Evolutionary conservation across 441 rosid species (phyloP), one percentile per base, ranked within the genome.

Genomic region (Croton setiger): DNA sequence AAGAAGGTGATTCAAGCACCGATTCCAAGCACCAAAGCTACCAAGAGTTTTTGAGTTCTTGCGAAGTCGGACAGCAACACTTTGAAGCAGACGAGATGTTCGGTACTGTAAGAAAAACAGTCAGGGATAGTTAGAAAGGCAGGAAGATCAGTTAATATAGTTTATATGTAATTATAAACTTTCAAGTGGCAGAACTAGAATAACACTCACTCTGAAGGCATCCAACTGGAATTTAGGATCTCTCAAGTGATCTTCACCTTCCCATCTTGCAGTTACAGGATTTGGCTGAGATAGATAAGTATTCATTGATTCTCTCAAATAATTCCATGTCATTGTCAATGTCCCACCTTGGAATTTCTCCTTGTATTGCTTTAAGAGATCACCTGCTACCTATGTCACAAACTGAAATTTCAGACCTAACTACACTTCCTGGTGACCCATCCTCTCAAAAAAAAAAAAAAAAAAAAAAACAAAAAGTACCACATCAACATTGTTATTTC

Each of bases 1-100:
- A 59, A 95, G 86, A 52, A 95, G 96, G 87, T 95, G 99, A 83
- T 95, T 95, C 81, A 95, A 86, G 87, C 98, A 95, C 75, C 99
- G 80, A 75, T 95, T 95, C 99, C 99, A 95, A 39, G 99, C 97
- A 69, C 98, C 98, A 64, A 95, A 95, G 59, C 77, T 68, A 21
- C 98, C 99, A 10, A 90, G 95, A 56, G 84, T 86, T 81, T 87
- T 87, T 17, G 84, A 54, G 79, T 95, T 98, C 83, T 92, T 95
- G 31, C 77, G 86, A 56, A 95, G 87, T 73, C 99, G 82, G 66
- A 83, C 81, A 14, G 89, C 95, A 54, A 85, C 96, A 68, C 88
- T 95, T 75, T 92, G 99, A 66, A 95, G 93, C 63, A 95, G 80
- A 66, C 95, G 87, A 57, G 99, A 95, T 53, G 99, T 95, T 73